A percentile compares a stretch with the other conserved stretches of the same genome.
Conservation (phyloP, 331 rosid genomes). For the Malus hybrid region DNA sequence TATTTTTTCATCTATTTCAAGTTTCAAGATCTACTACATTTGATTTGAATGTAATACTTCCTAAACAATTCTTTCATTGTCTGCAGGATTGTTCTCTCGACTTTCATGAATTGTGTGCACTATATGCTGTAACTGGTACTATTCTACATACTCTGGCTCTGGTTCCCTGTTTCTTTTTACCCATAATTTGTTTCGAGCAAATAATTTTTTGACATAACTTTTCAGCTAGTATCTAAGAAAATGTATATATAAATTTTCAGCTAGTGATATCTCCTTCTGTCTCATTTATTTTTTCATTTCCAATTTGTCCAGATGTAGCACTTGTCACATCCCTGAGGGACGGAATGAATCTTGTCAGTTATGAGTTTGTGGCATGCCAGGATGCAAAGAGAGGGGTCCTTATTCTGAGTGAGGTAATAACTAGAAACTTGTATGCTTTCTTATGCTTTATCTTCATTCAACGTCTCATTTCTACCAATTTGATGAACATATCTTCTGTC, state of each 20-base stretch:
- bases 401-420: constrained; percentile 84
- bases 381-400: constrained; percentile 86
- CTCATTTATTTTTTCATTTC: not conserved
- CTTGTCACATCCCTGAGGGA: constrained; percentile 90
- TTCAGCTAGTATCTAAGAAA: not conserved
- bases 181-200: not conserved
- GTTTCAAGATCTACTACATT: not conserved
- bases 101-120: constrained; percentile 77
- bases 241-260: not conserved
- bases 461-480: not conserved
- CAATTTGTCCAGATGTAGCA: constrained; percentile 58
- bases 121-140: constrained; percentile 85
- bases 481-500: not conserved
- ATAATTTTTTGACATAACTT: not conserved
- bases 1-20: not conserved
- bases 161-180: not conserved
- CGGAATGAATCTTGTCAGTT: constrained; percentile 98
- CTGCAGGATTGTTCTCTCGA: constrained; percentile 89
- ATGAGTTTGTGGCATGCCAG: constrained; percentile 96
- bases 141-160: not conserved
- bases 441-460: constrained; percentile 9
- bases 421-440: constrained; percentile 9
- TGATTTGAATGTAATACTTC: not conserved
- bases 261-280: constrained; percentile 9
- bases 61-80: not conserved